Base-by-base conservation (phyloP, 225 moss, liverwort and hornwort genomes). In the Marchantia polymorpha region DNA sequence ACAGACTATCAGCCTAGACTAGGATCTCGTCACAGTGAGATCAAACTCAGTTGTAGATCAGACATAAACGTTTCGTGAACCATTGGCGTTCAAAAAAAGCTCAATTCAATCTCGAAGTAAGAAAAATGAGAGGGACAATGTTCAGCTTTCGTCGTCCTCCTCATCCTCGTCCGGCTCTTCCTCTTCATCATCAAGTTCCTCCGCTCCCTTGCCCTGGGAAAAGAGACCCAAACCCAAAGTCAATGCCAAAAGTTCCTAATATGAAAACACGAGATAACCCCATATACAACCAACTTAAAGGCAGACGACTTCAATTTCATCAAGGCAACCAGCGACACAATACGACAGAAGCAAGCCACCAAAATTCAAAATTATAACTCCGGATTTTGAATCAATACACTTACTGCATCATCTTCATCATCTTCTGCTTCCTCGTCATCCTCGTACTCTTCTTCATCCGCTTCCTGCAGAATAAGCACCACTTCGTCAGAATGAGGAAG, bases 101-200 rank as follows among this genome's bases (percentile, higher is more conserved):
- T 75, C 53, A 46, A 12, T 53, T 49, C 4, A 68, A 53, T 50
- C 67, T 75, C 70, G 69, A 25, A 12, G 20, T 50, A 17, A 52
- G 80, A 78, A 58, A 73, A 78, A 22, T 39, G 72, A 29, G 26
- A 20, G 30, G 7, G 25, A 26, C 60, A 16, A 60, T 7, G 25
- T 76, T 87, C 64, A 91, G 75, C 85, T 88, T 29, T 92, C 92
- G 52, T 99, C 92, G 53, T 94, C 93, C 65, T 94, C 88, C 52
- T 97, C 91, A 31, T 91, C 97, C 53, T 95, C 99, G 60, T 93
- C 93, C 7, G 89, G 91, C 73, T 95, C 95, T 20, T 95, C 97
- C 27, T 97, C 97, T 46, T 94, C 94, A 27, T 95, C 97, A 55
- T 94, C 93, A 78, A 90, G 75, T 60, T 89, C 90, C 52, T 90